Percentiles rank a stretch among this genome's conserved stretches.
phyloP scores from a whole-genome alignment of 352 stramenopile species.

The Phytopythium vexans region DNA sequence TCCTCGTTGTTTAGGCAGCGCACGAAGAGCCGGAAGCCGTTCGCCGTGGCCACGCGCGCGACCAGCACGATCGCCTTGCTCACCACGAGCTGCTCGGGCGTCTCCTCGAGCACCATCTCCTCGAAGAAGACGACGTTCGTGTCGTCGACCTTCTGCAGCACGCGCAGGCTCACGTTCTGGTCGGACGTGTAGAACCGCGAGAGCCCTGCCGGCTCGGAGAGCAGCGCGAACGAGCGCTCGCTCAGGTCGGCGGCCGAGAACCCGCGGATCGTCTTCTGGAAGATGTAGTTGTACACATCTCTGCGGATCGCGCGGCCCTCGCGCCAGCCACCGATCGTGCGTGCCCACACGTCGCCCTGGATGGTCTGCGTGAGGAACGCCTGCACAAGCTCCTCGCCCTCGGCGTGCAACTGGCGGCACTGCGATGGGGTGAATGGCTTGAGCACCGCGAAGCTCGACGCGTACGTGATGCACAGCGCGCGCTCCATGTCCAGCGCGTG shows the following conservation, averaged over 20 bases:
- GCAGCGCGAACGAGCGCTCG: conserved; percentile 7
- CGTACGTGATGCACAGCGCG: conserved; percentile 22
- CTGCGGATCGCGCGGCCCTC: conserved; percentile 17
- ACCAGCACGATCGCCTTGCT: conserved; percentile 23
- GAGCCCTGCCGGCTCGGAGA: conserved; percentile 20
- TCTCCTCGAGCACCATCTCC: conserved; percentile 22
- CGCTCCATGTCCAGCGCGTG: conserved; percentile 26
- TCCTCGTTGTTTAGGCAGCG: conserved; percentile 26
- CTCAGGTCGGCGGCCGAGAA: background rate
- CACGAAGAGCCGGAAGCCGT: conserved; percentile 23
- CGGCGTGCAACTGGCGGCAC: conserved; percentile 14
- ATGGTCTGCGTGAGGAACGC: conserved; percentile 9
- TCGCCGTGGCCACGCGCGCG: conserved; percentile 16
- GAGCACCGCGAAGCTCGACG: conserved; percentile 28
- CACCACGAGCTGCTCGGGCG: conserved; percentile 14
- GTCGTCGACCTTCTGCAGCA: conserved; percentile 30
- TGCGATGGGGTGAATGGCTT: conserved; percentile 19
- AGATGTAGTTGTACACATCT: conserved; percentile 18
- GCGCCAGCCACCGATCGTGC: conserved; percentile 23
- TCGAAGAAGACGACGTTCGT: conserved; percentile 30
- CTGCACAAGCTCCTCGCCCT: conserved; percentile 13
- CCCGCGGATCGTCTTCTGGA: conserved; percentile 15
- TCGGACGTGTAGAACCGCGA: conserved; percentile 21
- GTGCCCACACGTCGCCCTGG: conserved; percentile 10
- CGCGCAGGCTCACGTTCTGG: conserved; percentile 20